Conservation (phyloP, 1,139 yeast genomes). For the Saccharomycopsis crataegensis region DNA sequence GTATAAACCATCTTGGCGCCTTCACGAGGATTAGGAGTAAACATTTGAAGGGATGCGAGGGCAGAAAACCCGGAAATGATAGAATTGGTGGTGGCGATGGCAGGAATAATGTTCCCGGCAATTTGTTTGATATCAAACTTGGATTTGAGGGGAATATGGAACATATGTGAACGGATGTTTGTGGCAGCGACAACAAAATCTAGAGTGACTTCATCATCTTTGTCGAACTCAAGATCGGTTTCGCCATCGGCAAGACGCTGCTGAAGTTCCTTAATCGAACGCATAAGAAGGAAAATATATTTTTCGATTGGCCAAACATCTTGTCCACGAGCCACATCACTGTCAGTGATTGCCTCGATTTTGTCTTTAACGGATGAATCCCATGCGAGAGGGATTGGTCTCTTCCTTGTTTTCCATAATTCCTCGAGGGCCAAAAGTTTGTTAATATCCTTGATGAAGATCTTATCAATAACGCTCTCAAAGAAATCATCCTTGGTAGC, state of each 20-base stretch:
- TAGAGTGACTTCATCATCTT: conserved; percentile 89
- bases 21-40: conserved; percentile 26
- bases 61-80: conserved; percentile 87
- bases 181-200: conserved; percentile 86
- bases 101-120: conserved; percentile 97
- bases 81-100: conserved; percentile 97
- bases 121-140: conserved; percentile 87
- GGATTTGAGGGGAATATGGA: conserved; percentile 64
- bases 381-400: conserved; percentile 55
- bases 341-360: conserved; percentile 21
- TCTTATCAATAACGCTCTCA: conserved; percentile 42
- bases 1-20: conserved; percentile 46
- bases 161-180: conserved; percentile 68
- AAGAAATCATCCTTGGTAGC: conserved; percentile 31
- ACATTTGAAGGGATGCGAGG: conserved; percentile 56
- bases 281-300: conserved; percentile 52
- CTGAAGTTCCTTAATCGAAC: conserved; percentile 45
- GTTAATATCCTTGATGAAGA: conserved; percentile 65
- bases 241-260: conserved; percentile 28
- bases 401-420: conserved; percentile 66
- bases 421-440: conserved; percentile 65
- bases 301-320: conserved; percentile 56
- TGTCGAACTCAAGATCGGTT: conserved; percentile 61
- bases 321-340: conserved; percentile 46
- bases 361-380: conserved; percentile 22